These are phyloP conservation scores for Exserohilum rostratum DNA, from an alignment of 2,329 filamentous ascomycete genomes.

Conservation along the genomic window DNA sequence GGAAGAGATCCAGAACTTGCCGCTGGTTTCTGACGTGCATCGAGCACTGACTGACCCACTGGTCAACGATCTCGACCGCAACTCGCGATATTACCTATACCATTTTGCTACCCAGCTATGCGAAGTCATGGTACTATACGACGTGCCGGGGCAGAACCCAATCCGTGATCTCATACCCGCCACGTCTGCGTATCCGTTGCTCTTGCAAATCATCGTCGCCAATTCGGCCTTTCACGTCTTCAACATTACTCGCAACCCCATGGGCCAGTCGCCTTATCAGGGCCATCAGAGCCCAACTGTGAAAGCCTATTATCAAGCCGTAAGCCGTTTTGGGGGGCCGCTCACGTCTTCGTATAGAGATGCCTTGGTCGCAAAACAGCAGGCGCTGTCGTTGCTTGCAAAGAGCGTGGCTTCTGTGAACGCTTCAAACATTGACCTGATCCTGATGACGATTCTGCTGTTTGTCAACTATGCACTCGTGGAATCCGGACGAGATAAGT, in stretches of 20 bases:
- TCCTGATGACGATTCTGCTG: constrained; percentile 55
- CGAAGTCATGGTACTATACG: constrained; percentile 60
- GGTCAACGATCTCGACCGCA: constrained; percentile 59
- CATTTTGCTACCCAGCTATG: constrained; percentile 60
- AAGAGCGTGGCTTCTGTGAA: constrained; percentile 38
- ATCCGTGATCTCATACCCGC: constrained; percentile 57
- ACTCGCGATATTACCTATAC: constrained; percentile 55
- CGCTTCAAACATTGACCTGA: constrained; percentile 47
- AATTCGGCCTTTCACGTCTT: constrained; percentile 57
- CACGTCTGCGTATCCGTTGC: constrained; percentile 52
- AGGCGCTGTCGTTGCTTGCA: constrained; percentile 53
- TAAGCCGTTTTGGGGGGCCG: constrained; percentile 49
- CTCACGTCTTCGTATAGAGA: constrained; percentile 42
- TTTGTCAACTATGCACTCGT: constrained; percentile 59
- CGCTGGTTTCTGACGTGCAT: constrained; percentile 42
- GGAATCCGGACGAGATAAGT: constrained; percentile 58
- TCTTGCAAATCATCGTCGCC: constrained; percentile 56
- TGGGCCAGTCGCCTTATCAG: constrained; percentile 42
- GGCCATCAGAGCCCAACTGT: constrained; percentile 39
- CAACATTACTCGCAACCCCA: constrained; percentile 46
- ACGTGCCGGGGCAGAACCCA: constrained; percentile 54
- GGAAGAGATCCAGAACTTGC: constrained; percentile 15
- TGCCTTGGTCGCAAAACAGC: constrained; percentile 56
- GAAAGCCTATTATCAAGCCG: constrained; percentile 43
- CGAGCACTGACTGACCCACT: constrained; percentile 60